Evolutionary conservation across 441 rosid genomes (phyloP).

Genomic region (Euphorbia schlechtendalii): DNA sequence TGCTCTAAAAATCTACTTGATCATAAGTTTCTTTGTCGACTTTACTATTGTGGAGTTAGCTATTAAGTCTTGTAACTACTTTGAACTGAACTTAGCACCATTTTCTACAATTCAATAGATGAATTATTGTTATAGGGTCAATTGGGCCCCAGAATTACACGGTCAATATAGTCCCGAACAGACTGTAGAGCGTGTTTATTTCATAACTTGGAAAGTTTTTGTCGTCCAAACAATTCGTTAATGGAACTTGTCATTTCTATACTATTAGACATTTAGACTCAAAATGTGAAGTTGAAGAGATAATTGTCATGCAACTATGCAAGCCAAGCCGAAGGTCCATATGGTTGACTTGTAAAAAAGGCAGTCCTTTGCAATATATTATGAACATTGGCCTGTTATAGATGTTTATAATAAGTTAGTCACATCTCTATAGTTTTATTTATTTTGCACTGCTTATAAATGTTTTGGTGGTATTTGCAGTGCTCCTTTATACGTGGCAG

Average conservation of each 20-base stretch:
- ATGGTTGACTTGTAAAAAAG: not conserved
- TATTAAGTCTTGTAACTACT: not conserved
- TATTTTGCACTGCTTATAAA: constrained; percentile 17
- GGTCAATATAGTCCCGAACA: too few species aligned
- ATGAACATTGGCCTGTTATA: too few species aligned
- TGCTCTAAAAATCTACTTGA: not conserved
- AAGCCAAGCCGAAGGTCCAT: not conserved
- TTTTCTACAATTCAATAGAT: not conserved
- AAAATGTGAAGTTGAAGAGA: too few species aligned
- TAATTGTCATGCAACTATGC: not conserved
- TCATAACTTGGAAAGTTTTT: not conserved
- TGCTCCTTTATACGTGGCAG: constrained; percentile 56
- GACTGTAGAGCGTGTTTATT: too few species aligned
- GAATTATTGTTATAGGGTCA: not conserved
- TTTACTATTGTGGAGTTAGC: not conserved
- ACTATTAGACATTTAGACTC: too few species aligned
- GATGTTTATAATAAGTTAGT: not conserved
- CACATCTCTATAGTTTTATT: not conserved
- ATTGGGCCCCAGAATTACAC: too few species aligned
- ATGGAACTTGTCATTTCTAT: too few species aligned
- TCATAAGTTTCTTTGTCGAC: too few species aligned
- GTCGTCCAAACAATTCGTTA: too few species aligned
- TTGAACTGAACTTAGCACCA: constrained; percentile 5
- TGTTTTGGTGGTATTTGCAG: constrained; percentile 36
- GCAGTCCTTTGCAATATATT: too few species aligned